Conservation (phyloP, 306 rosid species). For the Lagenaria siceraria region DNA sequence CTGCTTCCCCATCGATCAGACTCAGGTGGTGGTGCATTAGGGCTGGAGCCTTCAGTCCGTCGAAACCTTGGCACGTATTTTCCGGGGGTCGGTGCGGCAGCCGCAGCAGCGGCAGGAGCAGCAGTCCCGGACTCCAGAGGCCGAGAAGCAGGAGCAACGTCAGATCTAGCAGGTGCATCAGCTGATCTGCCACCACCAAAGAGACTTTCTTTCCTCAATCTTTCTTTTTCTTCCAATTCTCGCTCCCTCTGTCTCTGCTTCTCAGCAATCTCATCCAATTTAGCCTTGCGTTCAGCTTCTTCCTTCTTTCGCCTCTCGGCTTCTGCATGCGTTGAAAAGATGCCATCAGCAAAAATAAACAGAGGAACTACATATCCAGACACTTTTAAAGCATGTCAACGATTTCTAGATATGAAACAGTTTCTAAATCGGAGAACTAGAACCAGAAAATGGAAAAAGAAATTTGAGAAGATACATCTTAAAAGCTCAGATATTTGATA, state of each 20-base stretch:
- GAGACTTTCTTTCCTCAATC: constrained; percentile 44
- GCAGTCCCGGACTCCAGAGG: constrained; percentile 31
- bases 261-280: constrained; percentile 64
- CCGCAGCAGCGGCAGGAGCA: constrained; percentile 26
- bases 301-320: constrained; percentile 71
- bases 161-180: constrained; percentile 27
- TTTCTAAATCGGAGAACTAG: neutral
- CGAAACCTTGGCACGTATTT: constrained; percentile 60
- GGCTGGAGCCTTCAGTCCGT: constrained; percentile 24
- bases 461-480: neutral
- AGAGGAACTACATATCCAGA: neutral
- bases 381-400: too few relatives aligned
- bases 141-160: constrained; percentile 26
- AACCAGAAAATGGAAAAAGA: neutral
- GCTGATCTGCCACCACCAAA: constrained; percentile 23
- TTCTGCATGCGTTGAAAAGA: constrained; percentile 31
- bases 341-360: neutral
- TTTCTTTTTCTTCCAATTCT: constrained; percentile 78
- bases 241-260: constrained; percentile 70
- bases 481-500: neutral
- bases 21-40: constrained; percentile 33
- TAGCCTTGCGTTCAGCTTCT: constrained; percentile 56
- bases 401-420: neutral
- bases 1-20: constrained; percentile 45
- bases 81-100: constrained; percentile 20